Conservation (phyloP, 2,329 filamentous ascomycete genomes). For the Ophiostoma pallidulum region DNA sequence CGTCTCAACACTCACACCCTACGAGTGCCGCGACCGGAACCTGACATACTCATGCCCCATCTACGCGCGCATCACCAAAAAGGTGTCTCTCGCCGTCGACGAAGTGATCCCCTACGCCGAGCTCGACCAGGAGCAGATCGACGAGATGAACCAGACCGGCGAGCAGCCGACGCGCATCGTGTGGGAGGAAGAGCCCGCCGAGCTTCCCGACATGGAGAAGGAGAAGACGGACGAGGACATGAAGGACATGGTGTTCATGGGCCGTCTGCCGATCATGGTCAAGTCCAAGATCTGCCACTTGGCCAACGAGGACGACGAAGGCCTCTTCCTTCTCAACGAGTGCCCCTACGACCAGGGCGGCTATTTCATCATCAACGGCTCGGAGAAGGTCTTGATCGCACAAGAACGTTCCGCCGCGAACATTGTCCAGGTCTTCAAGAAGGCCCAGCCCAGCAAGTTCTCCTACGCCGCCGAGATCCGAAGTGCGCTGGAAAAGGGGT, state of each 20-base stretch:
- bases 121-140: conserved; percentile 55
- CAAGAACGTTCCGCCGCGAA: conserved; percentile 97
- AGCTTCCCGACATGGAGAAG: conserved; percentile 41
- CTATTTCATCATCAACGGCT: conserved; percentile 99
- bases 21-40: conserved; percentile 92
- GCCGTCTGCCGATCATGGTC: conserved; percentile 94
- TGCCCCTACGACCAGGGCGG: conserved; percentile 97
- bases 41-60: conserved; percentile 90
- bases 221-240: conserved; percentile 47
- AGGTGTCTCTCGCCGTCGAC: conserved; percentile 74
- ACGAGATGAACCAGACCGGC: conserved; percentile 44
- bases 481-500: conserved; percentile 93
- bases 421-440: conserved; percentile 98
- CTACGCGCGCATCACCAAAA: conserved; percentile 80
- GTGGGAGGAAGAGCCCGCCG: conserved; percentile 52
- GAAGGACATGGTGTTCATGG: conserved; percentile 75
- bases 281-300: conserved; percentile 94
- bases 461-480: conserved; percentile 93
- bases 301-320: conserved; percentile 71
- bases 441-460: conserved; percentile 83
- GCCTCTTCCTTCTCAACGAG: conserved; percentile 85
- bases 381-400: conserved; percentile 95
- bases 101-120: conserved; percentile 56
- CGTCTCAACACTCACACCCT: conserved; percentile 76
- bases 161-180: conserved; percentile 48